A percentile compares a stretch with the other conserved stretches of the same genome.
Evolutionary conservation across 345 rosid species (phyloP).

Genomic region (Hibiscus tridactylites): DNA sequence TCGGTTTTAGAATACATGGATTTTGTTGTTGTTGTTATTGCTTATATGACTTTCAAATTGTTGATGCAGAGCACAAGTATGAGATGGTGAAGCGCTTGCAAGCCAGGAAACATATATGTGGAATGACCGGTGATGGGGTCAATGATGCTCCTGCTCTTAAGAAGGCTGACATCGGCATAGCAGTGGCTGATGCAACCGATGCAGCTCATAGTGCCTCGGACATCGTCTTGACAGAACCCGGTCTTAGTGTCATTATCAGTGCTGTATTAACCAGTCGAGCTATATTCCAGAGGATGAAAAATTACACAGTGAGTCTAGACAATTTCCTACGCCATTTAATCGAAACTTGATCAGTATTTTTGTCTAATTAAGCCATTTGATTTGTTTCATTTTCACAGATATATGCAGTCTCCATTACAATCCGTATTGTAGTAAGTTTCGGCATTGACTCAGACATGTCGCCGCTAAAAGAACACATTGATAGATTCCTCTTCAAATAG

Average conservation of each 20-base stretch:
- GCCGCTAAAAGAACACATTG: background rate
- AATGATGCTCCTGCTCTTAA: constrained; percentile 72
- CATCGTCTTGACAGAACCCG: constrained; percentile 60
- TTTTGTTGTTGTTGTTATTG: background rate
- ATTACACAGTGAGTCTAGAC: constrained; percentile 40
- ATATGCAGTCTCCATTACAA: constrained; percentile 82
- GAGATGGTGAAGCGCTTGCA: constrained; percentile 66
- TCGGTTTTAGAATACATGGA: background rate
- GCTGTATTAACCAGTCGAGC: constrained; percentile 57
- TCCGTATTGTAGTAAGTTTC: constrained; percentile 63
- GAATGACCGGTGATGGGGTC: constrained; percentile 59
- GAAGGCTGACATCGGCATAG: constrained; percentile 65
- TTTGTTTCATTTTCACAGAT: constrained; percentile 38
- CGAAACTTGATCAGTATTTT: too few species aligned
- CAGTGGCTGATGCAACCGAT: constrained; percentile 73
- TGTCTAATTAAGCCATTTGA: constrained; percentile 2
- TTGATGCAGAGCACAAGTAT: constrained; percentile 48
- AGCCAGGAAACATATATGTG: constrained; percentile 58
- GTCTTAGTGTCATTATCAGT: constrained; percentile 58
- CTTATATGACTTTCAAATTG: background rate
- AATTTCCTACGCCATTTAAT: background rate
- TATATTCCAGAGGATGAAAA: constrained; percentile 63
- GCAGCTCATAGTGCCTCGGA: constrained; percentile 70
- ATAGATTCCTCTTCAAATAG: background rate
- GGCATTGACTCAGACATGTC: background rate